Percentiles rank a stretch among this genome's conserved stretches.
Conservation (phyloP, 2,329 filamentous ascomycete genomes). For the Hymenoscyphus occultus region DNA sequence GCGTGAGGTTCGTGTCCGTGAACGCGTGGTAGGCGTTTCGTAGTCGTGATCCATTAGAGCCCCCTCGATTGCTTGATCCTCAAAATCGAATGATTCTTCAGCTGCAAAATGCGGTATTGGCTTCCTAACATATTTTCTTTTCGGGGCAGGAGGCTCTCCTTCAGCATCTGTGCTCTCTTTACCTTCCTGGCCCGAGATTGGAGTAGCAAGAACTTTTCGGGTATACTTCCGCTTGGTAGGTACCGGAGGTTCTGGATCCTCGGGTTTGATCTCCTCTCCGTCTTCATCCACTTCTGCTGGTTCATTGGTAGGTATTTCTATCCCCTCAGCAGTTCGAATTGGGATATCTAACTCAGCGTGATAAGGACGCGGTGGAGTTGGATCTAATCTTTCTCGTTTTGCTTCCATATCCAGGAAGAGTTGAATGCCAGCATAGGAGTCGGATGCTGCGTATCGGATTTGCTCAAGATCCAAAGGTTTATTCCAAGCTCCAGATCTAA, state of each 20-base stretch:
- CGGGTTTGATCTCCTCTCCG: conserved; percentile 28
- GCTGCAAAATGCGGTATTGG: not conserved
- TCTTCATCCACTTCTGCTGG: conserved; percentile 31
- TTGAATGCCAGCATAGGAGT: conserved; percentile 76
- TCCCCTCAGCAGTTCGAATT: conserved; percentile 53
- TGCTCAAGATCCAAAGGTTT: conserved; percentile 60
- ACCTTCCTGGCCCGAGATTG: not conserved
- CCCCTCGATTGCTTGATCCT: not conserved
- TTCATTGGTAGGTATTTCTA: conserved; percentile 32
- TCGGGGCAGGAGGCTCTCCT: not conserved
- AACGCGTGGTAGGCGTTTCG: not conserved
- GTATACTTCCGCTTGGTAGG: conserved; percentile 1
- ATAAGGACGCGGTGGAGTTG: conserved; percentile 67
- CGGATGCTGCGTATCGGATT: conserved; percentile 72
- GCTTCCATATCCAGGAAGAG: conserved; percentile 70
- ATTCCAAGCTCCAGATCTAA: conserved; percentile 76
- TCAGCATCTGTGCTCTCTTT: not conserved
- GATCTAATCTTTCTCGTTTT: conserved; percentile 62
- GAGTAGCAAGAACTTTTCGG: not conserved
- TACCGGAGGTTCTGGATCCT: conserved; percentile 5
- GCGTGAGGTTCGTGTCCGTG: not conserved
- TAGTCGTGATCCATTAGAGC: not conserved
- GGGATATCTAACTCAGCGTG: conserved; percentile 65
- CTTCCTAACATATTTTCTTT: conserved; percentile 11
- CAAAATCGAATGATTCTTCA: not conserved